phyloP scores from a whole-genome alignment of 2,329 filamentous ascomycete species.

The Colletotrichum chlorophyti region DNA sequence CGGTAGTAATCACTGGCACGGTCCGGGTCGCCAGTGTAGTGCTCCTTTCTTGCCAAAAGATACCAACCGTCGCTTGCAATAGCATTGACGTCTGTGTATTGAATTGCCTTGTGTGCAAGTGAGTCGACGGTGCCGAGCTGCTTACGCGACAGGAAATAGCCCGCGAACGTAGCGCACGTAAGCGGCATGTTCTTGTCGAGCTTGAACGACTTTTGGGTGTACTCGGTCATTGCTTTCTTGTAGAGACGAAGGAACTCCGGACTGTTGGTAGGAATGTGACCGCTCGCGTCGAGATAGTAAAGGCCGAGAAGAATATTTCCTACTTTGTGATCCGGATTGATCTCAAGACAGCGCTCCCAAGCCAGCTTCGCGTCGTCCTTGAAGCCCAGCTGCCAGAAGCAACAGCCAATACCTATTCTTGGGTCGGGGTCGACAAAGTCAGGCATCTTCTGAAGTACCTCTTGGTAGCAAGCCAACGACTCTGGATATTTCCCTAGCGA shows the following conservation, averaged over 20 bases:
- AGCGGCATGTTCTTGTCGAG: constrained; percentile 89
- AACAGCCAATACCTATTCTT: constrained; percentile 93
- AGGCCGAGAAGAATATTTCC: constrained; percentile 90
- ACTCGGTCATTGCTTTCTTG: constrained; percentile 92
- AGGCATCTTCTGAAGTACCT: constrained; percentile 84
- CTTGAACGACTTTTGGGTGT: constrained; percentile 93
- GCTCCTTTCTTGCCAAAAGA: constrained; percentile 87
- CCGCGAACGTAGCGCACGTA: constrained; percentile 87
- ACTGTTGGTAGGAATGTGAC: constrained; percentile 81
- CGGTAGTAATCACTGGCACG: constrained; percentile 87
- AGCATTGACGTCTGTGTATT: constrained; percentile 93
- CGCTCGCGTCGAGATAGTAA: constrained; percentile 87
- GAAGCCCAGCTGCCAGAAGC: constrained; percentile 94
- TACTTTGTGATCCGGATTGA: constrained; percentile 83
- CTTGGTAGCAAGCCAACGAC: constrained; percentile 84
- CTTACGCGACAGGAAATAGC: constrained; percentile 87
- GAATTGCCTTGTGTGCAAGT: constrained; percentile 90
- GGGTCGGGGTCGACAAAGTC: constrained; percentile 92
- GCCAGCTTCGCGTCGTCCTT: constrained; percentile 91
- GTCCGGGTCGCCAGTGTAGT: constrained; percentile 77
- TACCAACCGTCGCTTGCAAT: constrained; percentile 99
- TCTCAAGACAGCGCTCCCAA: constrained; percentile 86
- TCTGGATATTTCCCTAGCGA: constrained; percentile 87
- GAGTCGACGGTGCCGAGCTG: constrained; percentile 82
- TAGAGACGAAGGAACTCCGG: constrained; percentile 85